These are phyloP conservation scores for Penicillium nordicum DNA, from an alignment of 2,329 filamentous ascomycete genomes.

Conservation along the genomic window DNA sequence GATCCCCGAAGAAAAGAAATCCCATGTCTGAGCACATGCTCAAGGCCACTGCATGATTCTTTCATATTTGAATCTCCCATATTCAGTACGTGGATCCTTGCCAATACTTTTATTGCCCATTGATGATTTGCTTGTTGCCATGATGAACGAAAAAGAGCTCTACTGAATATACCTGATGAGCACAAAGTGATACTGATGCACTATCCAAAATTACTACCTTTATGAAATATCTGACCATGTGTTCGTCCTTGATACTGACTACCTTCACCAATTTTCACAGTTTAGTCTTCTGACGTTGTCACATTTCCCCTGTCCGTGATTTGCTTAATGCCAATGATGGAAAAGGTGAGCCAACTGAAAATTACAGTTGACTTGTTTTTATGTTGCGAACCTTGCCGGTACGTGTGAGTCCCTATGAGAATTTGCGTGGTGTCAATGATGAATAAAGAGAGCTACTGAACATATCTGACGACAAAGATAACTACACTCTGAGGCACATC, in stretches of 20 bases:
- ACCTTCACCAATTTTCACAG: neutral
- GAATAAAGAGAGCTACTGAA: neutral
- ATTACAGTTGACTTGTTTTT: neutral
- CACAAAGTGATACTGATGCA: neutral
- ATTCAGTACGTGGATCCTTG: too few relatives aligned
- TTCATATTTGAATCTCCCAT: neutral
- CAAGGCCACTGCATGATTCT: neutral
- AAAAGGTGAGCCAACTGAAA: neutral
- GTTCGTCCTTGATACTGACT: neutral
- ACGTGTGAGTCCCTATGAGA: too few relatives aligned
- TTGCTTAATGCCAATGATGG: neutral
- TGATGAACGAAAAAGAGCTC: neutral
- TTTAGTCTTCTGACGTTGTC: neutral
- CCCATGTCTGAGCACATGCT: neutral
- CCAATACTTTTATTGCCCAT: neutral
- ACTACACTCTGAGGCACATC: neutral
- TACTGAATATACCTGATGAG: neutral
- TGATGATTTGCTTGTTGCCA: neutral
- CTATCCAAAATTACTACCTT: neutral
- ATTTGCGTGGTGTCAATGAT: neutral
- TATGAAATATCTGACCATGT: neutral
- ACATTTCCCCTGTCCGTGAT: neutral
- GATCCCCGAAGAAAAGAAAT: neutral
- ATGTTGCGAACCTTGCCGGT: too few relatives aligned
- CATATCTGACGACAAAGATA: neutral